These are phyloP conservation scores for Otatea glauca DNA, from an alignment of 176 grass and related monocot species.

Conservation along the genomic window DNA sequence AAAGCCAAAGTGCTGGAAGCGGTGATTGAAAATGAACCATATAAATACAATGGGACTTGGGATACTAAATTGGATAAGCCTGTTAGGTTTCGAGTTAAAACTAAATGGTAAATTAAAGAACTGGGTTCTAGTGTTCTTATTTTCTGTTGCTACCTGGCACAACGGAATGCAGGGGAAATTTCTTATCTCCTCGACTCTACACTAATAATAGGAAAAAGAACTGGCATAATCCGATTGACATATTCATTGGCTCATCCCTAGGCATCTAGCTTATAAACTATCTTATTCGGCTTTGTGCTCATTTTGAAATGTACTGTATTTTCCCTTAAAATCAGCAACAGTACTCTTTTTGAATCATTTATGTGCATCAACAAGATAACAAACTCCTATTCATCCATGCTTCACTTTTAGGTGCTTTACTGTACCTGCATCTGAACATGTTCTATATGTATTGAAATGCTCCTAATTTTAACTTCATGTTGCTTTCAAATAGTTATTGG, in stretches of 20 bases:
- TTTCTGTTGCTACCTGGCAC: conserved; percentile 18
- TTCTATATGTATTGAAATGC: conserved; percentile 21
- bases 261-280: background rate
- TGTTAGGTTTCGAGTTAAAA: conserved; percentile 6
- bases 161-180: conserved; percentile 9
- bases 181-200: background rate
- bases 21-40: conserved; percentile 8
- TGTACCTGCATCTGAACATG: conserved; percentile 6
- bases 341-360: conserved; percentile 36
- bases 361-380: background rate
- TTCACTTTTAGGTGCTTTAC: conserved; percentile 23
- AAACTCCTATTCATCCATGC: conserved; percentile 12
- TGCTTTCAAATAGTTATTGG: conserved; percentile 36
- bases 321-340: conserved; percentile 20
- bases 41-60: background rate
- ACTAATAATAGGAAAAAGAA: conserved; percentile 1
- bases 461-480: conserved; percentile 16
- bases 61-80: conserved; percentile 30
- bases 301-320: conserved; percentile 18
- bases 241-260: background rate
- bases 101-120: conserved; percentile 12
- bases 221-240: conserved; percentile 13
- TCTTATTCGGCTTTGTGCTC: conserved; percentile 3
- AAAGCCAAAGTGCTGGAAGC: background rate
- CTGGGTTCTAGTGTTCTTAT: background rate